Percentiles rank a stretch among this genome's conserved stretches.
phyloP scores from a whole-genome alignment of 352 stramenopile genomes.

The Nothophytophthora sp. region DNA sequence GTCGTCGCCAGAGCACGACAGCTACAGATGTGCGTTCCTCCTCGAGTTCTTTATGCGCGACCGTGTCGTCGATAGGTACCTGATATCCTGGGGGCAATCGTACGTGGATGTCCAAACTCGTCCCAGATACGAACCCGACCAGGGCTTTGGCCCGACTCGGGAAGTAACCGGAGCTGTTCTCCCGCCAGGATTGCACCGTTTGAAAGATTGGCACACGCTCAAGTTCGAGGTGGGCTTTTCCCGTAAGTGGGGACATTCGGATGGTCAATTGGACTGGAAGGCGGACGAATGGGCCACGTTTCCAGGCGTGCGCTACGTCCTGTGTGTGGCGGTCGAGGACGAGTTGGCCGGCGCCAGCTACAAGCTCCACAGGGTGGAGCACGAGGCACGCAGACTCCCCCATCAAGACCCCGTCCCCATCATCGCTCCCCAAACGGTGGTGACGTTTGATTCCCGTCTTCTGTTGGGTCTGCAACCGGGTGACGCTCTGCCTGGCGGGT shows the following conservation, averaged over 20 bases:
- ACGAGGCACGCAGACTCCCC: background rate
- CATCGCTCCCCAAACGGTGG: background rate
- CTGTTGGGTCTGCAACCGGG: too few species aligned
- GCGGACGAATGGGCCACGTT: background rate
- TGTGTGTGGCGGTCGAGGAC: slow-evolving; percentile 1
- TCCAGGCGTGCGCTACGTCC: background rate
- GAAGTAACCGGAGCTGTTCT: too few species aligned
- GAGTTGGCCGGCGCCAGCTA: background rate
- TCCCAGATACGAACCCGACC: background rate
- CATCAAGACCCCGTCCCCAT: too few species aligned
- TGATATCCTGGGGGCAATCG: too few species aligned
- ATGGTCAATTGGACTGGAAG: slow-evolving; percentile 2
- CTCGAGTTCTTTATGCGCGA: too few species aligned
- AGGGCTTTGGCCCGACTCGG: background rate
- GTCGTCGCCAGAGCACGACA: background rate
- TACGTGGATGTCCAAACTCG: too few species aligned
- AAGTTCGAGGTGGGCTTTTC: background rate
- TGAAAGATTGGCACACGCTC: background rate
- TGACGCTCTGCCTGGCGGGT: too few species aligned
- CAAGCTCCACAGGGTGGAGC: slow-evolving; percentile 1
- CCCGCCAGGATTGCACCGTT: too few species aligned
- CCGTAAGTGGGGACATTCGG: background rate
- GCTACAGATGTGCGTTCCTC: too few species aligned
- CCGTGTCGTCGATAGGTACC: too few species aligned
- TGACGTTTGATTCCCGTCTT: too few species aligned